These are phyloP conservation scores for Onygena corvina DNA, from an alignment of 2,329 filamentous ascomycete species.

Conservation along the genomic window DNA sequence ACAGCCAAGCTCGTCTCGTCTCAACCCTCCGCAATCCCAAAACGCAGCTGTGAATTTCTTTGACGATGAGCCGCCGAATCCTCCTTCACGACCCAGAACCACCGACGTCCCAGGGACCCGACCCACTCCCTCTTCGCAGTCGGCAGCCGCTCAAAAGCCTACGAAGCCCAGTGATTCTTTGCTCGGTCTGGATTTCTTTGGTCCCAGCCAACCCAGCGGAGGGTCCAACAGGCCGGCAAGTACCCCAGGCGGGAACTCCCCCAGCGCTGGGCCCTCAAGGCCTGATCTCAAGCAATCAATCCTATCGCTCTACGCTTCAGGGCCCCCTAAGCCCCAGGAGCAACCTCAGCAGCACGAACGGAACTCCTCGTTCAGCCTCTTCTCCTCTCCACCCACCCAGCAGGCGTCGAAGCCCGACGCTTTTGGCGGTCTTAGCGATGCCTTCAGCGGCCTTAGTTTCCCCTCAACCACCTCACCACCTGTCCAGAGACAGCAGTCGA, in stretches of 20 bases:
- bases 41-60: constrained; percentile 63
- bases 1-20: constrained; percentile 34
- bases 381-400: constrained; percentile 44
- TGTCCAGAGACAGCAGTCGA: constrained; percentile 17
- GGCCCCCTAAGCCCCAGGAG: constrained; percentile 61
- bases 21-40: constrained; percentile 15
- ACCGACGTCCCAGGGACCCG: constrained; percentile 38
- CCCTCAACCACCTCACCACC: constrained; percentile 34
- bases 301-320: constrained; percentile 79
- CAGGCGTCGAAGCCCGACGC: constrained; percentile 33
- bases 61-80: constrained; percentile 52
- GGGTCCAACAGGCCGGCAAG: constrained; percentile 56
- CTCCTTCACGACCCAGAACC: constrained; percentile 57
- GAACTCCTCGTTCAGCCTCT: constrained; percentile 54
- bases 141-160: constrained; percentile 44
- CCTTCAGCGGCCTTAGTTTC: constrained; percentile 62
- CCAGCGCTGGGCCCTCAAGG: constrained; percentile 52
- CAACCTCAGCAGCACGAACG: constrained; percentile 47
- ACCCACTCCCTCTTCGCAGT: constrained; percentile 28
- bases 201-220: constrained; percentile 45
- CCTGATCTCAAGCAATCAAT: constrained; percentile 97
- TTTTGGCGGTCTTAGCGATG: constrained; percentile 63
- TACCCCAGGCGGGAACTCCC: constrained; percentile 52
- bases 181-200: constrained; percentile 85
- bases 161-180: constrained; percentile 74